These are phyloP conservation scores for Yamadazyma laniorum DNA, from an alignment of 805 yeast species.

Conservation along the genomic window DNA sequence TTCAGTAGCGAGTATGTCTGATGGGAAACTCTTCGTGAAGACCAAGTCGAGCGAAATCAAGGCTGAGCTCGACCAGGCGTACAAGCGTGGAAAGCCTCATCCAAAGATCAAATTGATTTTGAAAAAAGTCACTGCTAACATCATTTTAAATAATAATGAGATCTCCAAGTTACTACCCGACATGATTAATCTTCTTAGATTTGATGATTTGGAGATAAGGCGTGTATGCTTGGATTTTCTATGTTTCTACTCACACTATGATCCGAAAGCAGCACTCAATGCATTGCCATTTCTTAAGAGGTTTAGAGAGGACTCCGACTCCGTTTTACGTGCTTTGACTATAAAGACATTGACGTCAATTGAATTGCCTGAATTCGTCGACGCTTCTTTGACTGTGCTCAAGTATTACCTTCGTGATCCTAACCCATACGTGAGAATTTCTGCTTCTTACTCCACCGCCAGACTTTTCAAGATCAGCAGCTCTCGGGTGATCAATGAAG, in stretches of 20 bases:
- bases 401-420: slow-evolving; percentile 37
- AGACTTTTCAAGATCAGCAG: slow-evolving; percentile 60
- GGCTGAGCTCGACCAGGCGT: slow-evolving; percentile 43
- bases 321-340: slow-evolving; percentile 57
- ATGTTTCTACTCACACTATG: slow-evolving; percentile 55
- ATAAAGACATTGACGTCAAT: slow-evolving; percentile 63
- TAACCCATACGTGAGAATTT: slow-evolving; percentile 61
- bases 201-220: slow-evolving; percentile 65
- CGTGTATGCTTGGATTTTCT: slow-evolving; percentile 70
- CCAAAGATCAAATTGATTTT: slow-evolving; percentile 40
- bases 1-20: slow-evolving; percentile 36
- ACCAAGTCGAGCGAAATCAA: slow-evolving; percentile 38
- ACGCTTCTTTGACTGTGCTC: slow-evolving; percentile 44
- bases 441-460: slow-evolving; percentile 69
- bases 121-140: slow-evolving; percentile 76
- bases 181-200: slow-evolving; percentile 49
- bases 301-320: slow-evolving; percentile 50
- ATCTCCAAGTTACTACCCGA: slow-evolving; percentile 67
- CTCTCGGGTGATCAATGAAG: slow-evolving; percentile 39
- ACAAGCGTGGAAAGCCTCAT: slow-evolving; percentile 41
- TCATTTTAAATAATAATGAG: slow-evolving; percentile 79
- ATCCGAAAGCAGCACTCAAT: slow-evolving; percentile 52
- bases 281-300: slow-evolving; percentile 54
- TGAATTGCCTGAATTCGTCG: slow-evolving; percentile 50
- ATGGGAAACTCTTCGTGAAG: slow-evolving; percentile 38